Conservation (phyloP, 2,329 filamentous ascomycete genomes). For the Penicillium psychrosexuale region DNA sequence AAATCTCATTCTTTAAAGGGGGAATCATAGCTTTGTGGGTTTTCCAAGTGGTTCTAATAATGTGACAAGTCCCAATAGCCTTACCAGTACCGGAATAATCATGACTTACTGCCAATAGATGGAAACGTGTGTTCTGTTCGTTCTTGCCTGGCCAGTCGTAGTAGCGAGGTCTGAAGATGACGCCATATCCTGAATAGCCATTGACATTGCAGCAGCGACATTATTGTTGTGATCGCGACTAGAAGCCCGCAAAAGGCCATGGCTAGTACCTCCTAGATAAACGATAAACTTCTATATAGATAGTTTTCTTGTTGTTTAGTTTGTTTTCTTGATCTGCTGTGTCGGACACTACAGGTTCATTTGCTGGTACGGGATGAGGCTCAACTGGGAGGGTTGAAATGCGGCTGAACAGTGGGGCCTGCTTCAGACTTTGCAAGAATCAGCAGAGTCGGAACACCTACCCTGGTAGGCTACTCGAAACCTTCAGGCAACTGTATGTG, state of each 20-base stretch:
- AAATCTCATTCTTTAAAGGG: not conserved
- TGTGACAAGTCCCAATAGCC: constrained; percentile 10
- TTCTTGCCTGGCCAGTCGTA: not conserved
- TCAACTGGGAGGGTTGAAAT: not conserved
- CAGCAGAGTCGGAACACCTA: too few relatives aligned
- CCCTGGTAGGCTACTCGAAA: too few relatives aligned
- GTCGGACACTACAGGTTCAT: not conserved
- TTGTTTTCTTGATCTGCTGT: not conserved
- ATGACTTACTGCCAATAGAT: constrained; percentile 16
- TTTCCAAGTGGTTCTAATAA: constrained; percentile 12
- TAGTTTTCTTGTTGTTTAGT: not conserved
- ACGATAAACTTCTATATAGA: not conserved
- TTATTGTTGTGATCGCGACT: constrained; percentile 11
- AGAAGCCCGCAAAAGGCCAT: not conserved
- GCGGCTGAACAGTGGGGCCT: too few relatives aligned
- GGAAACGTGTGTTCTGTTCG: not conserved
- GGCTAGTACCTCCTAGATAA: constrained; percentile 2
- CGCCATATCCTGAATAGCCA: constrained; percentile 5
- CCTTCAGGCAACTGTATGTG: too few relatives aligned
- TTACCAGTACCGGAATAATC: constrained; percentile 9
- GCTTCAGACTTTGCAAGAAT: too few relatives aligned
- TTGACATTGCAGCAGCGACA: constrained; percentile 11
- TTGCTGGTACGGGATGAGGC: constrained; percentile 1
- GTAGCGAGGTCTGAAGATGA: not conserved
- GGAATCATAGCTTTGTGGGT: not conserved